Conservation (phyloP, 345 rosid genomes). For the Gynandropsis gynandra region DNA sequence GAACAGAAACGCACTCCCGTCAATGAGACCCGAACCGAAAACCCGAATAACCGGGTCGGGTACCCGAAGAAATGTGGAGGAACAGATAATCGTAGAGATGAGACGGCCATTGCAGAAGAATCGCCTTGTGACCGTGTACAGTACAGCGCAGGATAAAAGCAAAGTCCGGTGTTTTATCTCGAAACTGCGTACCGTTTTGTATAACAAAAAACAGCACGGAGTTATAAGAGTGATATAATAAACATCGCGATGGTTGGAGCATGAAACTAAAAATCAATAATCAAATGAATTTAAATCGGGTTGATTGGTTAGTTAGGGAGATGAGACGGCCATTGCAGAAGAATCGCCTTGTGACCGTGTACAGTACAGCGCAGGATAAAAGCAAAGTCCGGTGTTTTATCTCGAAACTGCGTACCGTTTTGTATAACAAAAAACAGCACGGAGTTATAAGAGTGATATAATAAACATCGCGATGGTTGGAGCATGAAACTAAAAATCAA, state of each 20-base stretch:
- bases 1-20: slow-evolving; percentile 13
- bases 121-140: too few relatives aligned
- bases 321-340: slow-evolving; percentile 42
- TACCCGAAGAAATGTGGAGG: slow-evolving; percentile 23
- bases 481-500: too few relatives aligned
- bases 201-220: neutral
- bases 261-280: too few relatives aligned
- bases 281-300: too few relatives aligned
- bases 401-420: slow-evolving; percentile 37
- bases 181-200: slow-evolving; percentile 30
- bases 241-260: slow-evolving; percentile 15
- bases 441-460: neutral
- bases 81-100: slow-evolving; percentile 32
- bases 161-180: slow-evolving; percentile 56
- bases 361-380: slow-evolving; percentile 52
- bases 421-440: neutral
- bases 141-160: slow-evolving; percentile 54
- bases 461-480: slow-evolving; percentile 13
- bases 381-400: slow-evolving; percentile 58
- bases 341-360: too few relatives aligned
- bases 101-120: slow-evolving; percentile 39
- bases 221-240: neutral
- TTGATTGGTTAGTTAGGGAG: too few relatives aligned
- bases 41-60: slow-evolving; percentile 20
- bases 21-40: slow-evolving; percentile 20